Evolutionary conservation across 2,329 filamentous ascomycete species (phyloP).

Genomic region (Claviceps arundinis): DNA sequence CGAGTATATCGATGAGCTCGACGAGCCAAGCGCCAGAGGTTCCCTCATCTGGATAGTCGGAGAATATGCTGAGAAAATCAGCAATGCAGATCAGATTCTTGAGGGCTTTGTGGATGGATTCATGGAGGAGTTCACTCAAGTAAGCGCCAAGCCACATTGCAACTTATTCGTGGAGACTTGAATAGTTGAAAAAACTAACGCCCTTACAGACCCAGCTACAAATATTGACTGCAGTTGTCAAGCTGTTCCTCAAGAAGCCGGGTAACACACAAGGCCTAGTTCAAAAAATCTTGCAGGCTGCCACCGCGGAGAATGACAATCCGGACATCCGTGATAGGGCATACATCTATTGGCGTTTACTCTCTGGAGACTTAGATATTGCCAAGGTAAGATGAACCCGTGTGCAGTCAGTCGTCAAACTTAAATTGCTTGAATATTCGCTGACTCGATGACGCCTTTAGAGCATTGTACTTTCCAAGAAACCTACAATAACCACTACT

Average conservation of each 20-base stretch:
- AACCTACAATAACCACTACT: conserved; percentile 86
- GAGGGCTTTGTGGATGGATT: conserved; percentile 86
- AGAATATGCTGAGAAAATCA: conserved; percentile 98
- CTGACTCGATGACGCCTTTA: conserved; percentile 5
- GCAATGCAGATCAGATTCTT: conserved; percentile 91
- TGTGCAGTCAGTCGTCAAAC: too few relatives aligned
- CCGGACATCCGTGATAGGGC: conserved; percentile 93
- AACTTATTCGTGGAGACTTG: background rate
- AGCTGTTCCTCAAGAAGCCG: conserved; percentile 94
- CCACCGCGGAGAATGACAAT: conserved; percentile 92
- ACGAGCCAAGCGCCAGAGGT: conserved; percentile 82
- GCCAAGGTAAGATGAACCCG: conserved; percentile 52
- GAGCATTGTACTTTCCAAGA: conserved; percentile 85
- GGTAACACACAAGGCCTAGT: conserved; percentile 82
- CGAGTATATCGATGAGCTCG: conserved; percentile 90
- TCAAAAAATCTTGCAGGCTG: conserved; percentile 84
- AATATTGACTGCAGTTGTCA: conserved; percentile 92
- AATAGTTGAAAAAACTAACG: conserved; percentile 3
- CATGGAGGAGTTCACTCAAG: conserved; percentile 91
- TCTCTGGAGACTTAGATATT: conserved; percentile 82
- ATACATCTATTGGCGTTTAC: conserved; percentile 94
- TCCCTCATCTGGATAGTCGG: conserved; percentile 98
- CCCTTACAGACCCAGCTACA: conserved; percentile 73
- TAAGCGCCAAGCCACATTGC: conserved; percentile 17
- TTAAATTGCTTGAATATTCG: background rate